Evolutionary conservation across 2,329 filamentous ascomycete species (phyloP), one percentile per base, ranked within the genome.

Genomic region (Calonectria crousiana): DNA sequence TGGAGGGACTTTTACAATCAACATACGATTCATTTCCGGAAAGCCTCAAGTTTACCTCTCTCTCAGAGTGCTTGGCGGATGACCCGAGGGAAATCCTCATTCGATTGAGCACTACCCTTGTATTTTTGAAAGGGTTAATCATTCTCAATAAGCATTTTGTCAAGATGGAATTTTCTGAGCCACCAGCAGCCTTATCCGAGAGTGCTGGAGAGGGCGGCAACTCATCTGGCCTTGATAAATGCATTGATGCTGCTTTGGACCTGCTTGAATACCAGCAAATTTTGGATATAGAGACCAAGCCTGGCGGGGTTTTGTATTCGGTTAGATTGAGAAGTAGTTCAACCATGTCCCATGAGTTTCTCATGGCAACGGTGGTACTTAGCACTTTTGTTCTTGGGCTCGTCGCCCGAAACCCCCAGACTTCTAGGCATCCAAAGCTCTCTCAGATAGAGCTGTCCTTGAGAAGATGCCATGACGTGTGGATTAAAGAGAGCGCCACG

Each of bases 231-330:
- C 30, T 38, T 23, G 18, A 38, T 4, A 36, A 60, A 36, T 67
- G 65, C 20, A 14, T 53, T 14, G 30, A 53, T 41, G 65, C 47
- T 38, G 44, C 47, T 8, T 32, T 67, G 18, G 30, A 53, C 10
- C 20, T 67, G 11, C 65, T 67, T 14, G 44, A 67, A 18, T 51
- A 67, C 65, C 65, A 67, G 47, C 26, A 51, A 6, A 52, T 67
- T 20, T 18, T 67, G 6, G 32, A 67, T 10, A 52, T 47, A 18
- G 65, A 51, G 26, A 67, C 44, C 18, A 23, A 53, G 14, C 65
- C 65, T 53, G 65, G 47, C 1, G 65, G 65, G 11, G 20, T 47
- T 18, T 53, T 67, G 10, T 52, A 30, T 13, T 11, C 44, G 4
- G 44, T 47, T 16, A 67, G 30, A 32, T 34, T n/a, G 20, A 53